A percentile compares a stretch with the other conserved stretches of the same genome.
phyloP scores from a whole-genome alignment of 345 rosid species.

The Pistacia vera region DNA sequence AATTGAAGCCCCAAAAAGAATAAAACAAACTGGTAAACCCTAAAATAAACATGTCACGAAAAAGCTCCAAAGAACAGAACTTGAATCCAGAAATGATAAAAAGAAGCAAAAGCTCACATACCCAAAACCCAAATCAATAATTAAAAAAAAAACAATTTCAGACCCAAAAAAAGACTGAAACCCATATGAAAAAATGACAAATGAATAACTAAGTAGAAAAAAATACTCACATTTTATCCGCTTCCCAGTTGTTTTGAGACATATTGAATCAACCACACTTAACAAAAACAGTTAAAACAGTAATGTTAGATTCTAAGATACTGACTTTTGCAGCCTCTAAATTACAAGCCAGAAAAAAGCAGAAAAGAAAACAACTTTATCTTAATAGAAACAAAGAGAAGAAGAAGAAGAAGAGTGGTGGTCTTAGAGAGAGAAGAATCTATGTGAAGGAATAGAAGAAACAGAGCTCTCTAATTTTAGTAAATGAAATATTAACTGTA shows the following conservation, averaged over 20 bases:
- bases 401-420: background rate
- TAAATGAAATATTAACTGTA: conserved; percentile 8
- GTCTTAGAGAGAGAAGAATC: conserved; percentile 38
- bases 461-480: conserved; percentile 24
- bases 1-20: conserved; percentile 1
- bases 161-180: conserved; percentile 7
- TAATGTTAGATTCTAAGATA: conserved; percentile 46
- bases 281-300: conserved; percentile 34
- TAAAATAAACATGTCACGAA: conserved; percentile 22
- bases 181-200: conserved; percentile 20
- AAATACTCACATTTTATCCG: conserved; percentile 91
- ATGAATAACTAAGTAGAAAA: background rate
- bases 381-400: background rate
- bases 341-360: conserved; percentile 29
- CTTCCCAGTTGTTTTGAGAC: conserved; percentile 99
- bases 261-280: conserved; percentile 33
- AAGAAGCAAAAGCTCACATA: conserved; percentile 25
- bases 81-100: conserved; percentile 27
- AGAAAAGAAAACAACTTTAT: background rate
- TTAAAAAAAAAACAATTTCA: background rate
- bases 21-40: conserved; percentile 38
- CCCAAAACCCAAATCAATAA: conserved; percentile 37
- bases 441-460: conserved; percentile 28
- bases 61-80: conserved; percentile 26
- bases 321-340: conserved; percentile 25